phyloP scores from a whole-genome alignment of 2,329 filamentous ascomycete species.

The Bimuria novae-zelandiae region DNA sequence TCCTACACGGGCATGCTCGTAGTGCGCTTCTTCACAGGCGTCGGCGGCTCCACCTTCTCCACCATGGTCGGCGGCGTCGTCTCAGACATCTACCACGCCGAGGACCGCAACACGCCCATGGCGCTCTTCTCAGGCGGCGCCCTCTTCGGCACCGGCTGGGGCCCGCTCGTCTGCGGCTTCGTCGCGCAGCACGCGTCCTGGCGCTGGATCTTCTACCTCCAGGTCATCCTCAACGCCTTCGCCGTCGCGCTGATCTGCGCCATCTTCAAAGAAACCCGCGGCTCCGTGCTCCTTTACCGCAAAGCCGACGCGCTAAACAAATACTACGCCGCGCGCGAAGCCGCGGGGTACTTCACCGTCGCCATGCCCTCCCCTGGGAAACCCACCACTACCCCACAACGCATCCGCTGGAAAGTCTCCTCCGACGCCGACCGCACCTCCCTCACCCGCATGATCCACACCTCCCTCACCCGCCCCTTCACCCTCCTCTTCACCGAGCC shows the following conservation, averaged over 20 bases:
- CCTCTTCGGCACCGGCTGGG: conserved; percentile 77
- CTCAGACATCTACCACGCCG: conserved; percentile 78
- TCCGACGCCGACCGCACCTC: conserved; percentile 76
- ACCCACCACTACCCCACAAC: conserved; percentile 44
- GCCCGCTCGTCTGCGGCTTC: conserved; percentile 72
- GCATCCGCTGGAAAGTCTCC: conserved; percentile 79
- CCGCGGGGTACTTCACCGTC: conserved; percentile 63
- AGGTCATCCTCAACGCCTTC: conserved; percentile 70
- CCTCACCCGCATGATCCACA: conserved; percentile 69
- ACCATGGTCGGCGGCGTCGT: conserved; percentile 94
- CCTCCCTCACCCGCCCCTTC: conserved; percentile 79
- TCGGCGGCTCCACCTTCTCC: conserved; percentile 78
- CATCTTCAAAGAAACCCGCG: conserved; percentile 81
- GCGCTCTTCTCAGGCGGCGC: conserved; percentile 81
- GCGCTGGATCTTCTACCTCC: conserved; percentile 90
- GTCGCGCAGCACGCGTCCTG: conserved; percentile 71
- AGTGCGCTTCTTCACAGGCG: conserved; percentile 75
- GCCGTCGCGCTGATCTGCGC: conserved; percentile 68
- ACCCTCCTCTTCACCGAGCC: conserved; percentile 75
- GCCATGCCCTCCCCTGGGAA: conserved; percentile 47
- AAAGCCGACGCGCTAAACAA: conserved; percentile 75
- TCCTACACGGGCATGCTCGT: conserved; percentile 75
- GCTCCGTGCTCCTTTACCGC: conserved; percentile 75
- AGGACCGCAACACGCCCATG: conserved; percentile 87
- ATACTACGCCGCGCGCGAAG: conserved; percentile 78